These are phyloP conservation scores for Thinopyrum elongatum DNA, from an alignment of 176 grass and related monocot species.

Conservation along the genomic window DNA sequence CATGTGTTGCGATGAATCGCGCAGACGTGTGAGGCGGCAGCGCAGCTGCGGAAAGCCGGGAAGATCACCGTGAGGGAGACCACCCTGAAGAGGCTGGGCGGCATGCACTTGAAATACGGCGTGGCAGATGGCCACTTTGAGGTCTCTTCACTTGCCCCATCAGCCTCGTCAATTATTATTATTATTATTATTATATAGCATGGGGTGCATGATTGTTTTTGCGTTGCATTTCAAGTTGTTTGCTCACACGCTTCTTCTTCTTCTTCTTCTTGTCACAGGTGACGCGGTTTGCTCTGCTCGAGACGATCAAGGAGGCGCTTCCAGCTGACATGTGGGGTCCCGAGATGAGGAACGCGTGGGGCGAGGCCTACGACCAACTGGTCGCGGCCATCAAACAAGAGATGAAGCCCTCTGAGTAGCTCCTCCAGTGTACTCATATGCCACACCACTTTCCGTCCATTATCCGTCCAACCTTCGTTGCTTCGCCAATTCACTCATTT, in stretches of 20 bases:
- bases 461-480: neutral
- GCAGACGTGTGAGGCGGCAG: constrained; percentile 89
- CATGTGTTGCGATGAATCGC: neutral
- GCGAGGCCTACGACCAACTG: constrained; percentile 64
- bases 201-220: neutral
- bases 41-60: constrained; percentile 79
- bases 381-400: constrained; percentile 75
- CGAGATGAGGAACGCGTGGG: constrained; percentile 72
- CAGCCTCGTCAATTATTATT: no score
- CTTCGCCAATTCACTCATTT: neutral
- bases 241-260: neutral
- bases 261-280: constrained; percentile 37
- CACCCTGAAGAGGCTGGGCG: constrained; percentile 76
- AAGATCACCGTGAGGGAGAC: constrained; percentile 85
- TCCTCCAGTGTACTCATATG: neutral
- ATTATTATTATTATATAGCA: no score
- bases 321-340: constrained; percentile 69
- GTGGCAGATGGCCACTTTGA: constrained; percentile 72
- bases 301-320: constrained; percentile 74
- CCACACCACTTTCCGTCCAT: neutral
- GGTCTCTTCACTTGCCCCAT: constrained; percentile 6
- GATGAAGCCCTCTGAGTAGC: constrained; percentile 61
- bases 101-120: constrained; percentile 63
- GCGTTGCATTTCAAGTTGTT: neutral
- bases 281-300: constrained; percentile 66